A percentile compares a stretch with the other conserved stretches of the same genome.
These are phyloP conservation scores for Fusarium sp. DNA, from an alignment of 2,329 filamentous ascomycete genomes.

Conservation along the genomic window DNA sequence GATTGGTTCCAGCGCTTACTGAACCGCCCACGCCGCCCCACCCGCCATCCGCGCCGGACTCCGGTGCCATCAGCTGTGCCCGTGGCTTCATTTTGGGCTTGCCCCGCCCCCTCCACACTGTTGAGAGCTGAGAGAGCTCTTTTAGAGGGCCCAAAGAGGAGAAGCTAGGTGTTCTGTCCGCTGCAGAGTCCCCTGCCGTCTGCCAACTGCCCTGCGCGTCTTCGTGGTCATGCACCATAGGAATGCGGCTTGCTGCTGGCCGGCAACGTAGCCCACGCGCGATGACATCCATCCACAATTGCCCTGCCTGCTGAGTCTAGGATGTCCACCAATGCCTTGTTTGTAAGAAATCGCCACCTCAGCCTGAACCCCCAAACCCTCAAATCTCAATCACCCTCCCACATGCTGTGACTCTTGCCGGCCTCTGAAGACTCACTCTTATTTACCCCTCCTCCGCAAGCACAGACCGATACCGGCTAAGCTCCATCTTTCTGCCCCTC, in stretches of 20 bases:
- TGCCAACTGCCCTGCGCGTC: constrained; percentile 29
- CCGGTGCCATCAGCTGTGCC: not conserved
- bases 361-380: constrained; percentile 16
- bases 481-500: constrained; percentile 39
- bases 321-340: not conserved
- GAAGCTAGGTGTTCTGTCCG: constrained; percentile 18
- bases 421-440: constrained; percentile 12
- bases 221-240: constrained; percentile 29
- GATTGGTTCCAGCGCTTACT: constrained; percentile 7
- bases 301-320: not conserved
- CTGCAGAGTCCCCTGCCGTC: constrained; percentile 14
- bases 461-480: constrained; percentile 35
- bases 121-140: constrained; percentile 11
- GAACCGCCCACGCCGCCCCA: not conserved
- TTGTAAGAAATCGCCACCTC: constrained; percentile 30
- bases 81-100: constrained; percentile 5
- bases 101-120: constrained; percentile 25
- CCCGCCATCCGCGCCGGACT: not conserved
- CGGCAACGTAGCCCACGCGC: constrained; percentile 7
- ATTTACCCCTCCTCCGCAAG: constrained; percentile 10
- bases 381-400: constrained; percentile 28
- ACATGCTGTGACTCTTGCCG: constrained; percentile 30
- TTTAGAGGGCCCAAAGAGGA: not conserved
- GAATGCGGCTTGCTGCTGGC: constrained; percentile 6
- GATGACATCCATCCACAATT: constrained; percentile 7